Percentiles rank a stretch among this genome's conserved stretches.
Evolutionary conservation across 768 basidiomycete genomes (phyloP).

Genomic region (Fibroporia radiculosa): DNA sequence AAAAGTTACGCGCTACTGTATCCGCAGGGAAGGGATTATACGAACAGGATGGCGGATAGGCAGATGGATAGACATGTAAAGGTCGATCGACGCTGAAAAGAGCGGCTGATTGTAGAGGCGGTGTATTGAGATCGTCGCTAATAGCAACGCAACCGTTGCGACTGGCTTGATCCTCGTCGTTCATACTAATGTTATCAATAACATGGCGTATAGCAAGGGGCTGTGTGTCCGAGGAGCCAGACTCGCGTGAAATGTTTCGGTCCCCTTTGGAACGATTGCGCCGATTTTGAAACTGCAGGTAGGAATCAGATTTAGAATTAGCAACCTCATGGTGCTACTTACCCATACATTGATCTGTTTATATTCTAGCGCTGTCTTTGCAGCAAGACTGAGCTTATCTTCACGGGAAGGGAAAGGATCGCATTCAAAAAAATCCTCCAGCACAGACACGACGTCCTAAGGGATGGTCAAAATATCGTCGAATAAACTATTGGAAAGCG

Average conservation of each 20-base stretch:
- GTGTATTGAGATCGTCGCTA: no score
- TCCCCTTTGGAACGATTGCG: constrained; percentile 12
- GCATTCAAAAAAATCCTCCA: constrained; percentile 14
- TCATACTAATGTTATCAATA: no score
- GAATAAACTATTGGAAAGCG: no score
- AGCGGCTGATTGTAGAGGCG: not conserved
- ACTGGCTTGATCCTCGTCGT: no score
- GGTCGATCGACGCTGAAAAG: constrained; percentile 1
- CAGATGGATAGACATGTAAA: constrained; percentile 11
- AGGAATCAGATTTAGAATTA: not conserved
- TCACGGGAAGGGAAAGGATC: constrained; percentile 16
- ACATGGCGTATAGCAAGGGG: no score
- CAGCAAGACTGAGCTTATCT: constrained; percentile 17
- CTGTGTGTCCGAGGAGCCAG: no score
- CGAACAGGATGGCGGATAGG: constrained; percentile 11
- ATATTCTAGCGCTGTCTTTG: constrained; percentile 12
- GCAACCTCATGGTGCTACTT: not conserved
- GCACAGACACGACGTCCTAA: constrained; percentile 12
- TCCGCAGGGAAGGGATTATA: constrained; percentile 13
- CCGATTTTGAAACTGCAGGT: constrained; percentile 21
- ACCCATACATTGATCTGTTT: constrained; percentile 23
- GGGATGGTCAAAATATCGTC: no score
- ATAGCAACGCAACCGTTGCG: no score
- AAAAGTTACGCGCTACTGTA: not conserved
- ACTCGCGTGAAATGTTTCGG: no score